A percentile compares a stretch with the other conserved stretches of the same genome.
These are phyloP conservation scores for Agastache rugosa DNA, from an alignment of 257 asterid species.

Conservation along the genomic window DNA sequence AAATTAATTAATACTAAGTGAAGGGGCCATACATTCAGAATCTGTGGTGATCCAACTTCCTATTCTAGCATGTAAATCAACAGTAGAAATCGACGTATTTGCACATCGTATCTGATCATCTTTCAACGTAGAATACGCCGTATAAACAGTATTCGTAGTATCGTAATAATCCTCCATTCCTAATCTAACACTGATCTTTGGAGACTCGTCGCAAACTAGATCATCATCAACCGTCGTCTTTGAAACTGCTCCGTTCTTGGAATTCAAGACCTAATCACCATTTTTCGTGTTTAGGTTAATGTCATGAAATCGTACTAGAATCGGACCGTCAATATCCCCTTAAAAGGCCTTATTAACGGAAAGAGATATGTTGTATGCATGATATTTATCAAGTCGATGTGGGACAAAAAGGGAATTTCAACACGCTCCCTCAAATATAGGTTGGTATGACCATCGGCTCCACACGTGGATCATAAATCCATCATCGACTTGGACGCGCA, in stretches of 20 bases:
- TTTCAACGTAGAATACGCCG: conserved; percentile 39
- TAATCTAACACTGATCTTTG: conserved; percentile 80
- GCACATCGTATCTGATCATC: conserved; percentile 35
- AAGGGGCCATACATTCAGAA: conserved; percentile 65
- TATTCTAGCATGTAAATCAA: conserved; percentile 41
- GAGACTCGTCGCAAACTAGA: conserved; percentile 66
- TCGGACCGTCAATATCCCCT: not conserved
- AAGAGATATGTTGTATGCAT: too few species aligned
- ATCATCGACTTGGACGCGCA: too few species aligned
- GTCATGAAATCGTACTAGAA: too few species aligned
- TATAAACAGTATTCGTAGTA: conserved; percentile 32
- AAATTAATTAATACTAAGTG: not conserved
- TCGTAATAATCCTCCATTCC: conserved; percentile 65
- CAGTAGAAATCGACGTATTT: conserved; percentile 35
- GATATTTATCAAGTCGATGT: too few species aligned
- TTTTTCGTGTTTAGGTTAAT: not conserved
- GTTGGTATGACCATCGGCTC: too few species aligned
- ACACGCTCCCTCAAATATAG: too few species aligned
- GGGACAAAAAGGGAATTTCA: too few species aligned
- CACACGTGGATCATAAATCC: too few species aligned
- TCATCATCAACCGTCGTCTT: conserved; percentile 56
- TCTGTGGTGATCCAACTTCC: conserved; percentile 84
- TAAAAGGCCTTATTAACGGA: not conserved
- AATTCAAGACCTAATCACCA: not conserved
- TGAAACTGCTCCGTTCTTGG: conserved; percentile 43